phyloP scores from a whole-genome alignment of 78 protist genomes.

The slime mould (Dictyostelium discoideum) region dicty_2.7 NC_007089.4:2007501-2008000 shows the following conservation, averaged over 20 bases:
- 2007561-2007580: background rate
- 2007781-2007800: background rate
- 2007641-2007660: conserved; percentile 32
- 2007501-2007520: conserved; percentile 58
- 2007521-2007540: background rate
- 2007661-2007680: conserved; percentile 33
- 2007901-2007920: background rate
- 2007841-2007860: background rate
- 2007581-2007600: too few species aligned
- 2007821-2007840: background rate
- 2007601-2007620: too few species aligned
- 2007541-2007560: background rate
- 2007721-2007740: background rate
- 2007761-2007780: background rate
- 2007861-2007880: background rate
- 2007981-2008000: background rate
- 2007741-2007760: background rate
- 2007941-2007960: background rate
- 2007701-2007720: background rate
- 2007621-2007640: background rate
- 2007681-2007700: conserved; percentile 61
- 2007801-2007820: background rate
- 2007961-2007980: background rate
- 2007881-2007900: background rate
- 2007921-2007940: background rate